phyloP scores from a whole-genome alignment of 805 yeast species.

The Lipomyces lipofer region DNA sequence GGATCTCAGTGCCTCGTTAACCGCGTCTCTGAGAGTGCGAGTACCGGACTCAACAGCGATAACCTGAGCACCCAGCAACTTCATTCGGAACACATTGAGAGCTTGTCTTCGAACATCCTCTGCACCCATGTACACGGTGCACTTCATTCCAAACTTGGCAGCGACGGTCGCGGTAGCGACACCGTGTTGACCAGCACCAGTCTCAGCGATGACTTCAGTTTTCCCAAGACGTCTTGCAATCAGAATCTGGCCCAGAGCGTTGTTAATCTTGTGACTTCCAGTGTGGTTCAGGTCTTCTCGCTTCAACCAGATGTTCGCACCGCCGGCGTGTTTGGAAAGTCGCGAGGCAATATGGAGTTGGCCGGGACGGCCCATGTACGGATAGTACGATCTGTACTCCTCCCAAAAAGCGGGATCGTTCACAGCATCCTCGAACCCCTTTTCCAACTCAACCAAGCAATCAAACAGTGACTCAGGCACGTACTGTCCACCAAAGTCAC shows the following conservation, averaged over 20 bases:
- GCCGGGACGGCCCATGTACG: constrained; percentile 96
- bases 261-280: constrained; percentile 51
- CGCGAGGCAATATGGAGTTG: constrained; percentile 88
- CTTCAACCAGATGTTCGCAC: constrained; percentile 95
- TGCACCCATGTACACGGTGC: constrained; percentile 98
- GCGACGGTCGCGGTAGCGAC: constrained; percentile 55
- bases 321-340: constrained; percentile 86
- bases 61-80: constrained; percentile 93
- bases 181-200: constrained; percentile 56
- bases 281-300: constrained; percentile 78
- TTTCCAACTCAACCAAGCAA: constrained; percentile 85
- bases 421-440: constrained; percentile 80
- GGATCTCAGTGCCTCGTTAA: constrained; percentile 91
- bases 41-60: constrained; percentile 94
- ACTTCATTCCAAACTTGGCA: constrained; percentile 74
- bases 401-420: constrained; percentile 93
- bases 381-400: constrained; percentile 78
- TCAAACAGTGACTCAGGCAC: constrained; percentile 96
- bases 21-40: constrained; percentile 93
- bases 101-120: constrained; percentile 99
- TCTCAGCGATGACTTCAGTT: constrained; percentile 49
- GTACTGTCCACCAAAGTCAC: constrained; percentile 97
- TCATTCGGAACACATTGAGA: constrained; percentile 94
- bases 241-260: constrained; percentile 49
- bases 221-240: constrained; percentile 49